Conservation (phyloP, 2,329 filamentous ascomycete genomes). For the Fusarium odoratissimum region DNA sequence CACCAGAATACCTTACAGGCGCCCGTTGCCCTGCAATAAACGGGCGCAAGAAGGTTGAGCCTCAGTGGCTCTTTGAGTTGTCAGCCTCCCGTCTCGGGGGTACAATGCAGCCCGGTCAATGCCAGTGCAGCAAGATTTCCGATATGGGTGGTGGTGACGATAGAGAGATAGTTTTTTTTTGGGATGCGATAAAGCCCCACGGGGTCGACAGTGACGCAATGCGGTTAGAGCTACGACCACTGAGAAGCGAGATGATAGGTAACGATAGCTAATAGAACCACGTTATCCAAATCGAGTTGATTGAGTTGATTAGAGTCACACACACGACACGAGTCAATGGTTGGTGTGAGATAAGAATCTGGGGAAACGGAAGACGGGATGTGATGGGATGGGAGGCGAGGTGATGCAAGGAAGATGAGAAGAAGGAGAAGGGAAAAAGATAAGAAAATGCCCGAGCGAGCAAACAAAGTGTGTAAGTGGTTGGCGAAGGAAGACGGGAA, state of each 20-base stretch:
- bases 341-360: constrained; percentile 48
- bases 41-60: constrained; percentile 43
- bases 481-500: constrained; percentile 22
- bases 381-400: constrained; percentile 17
- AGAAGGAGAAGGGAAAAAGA: constrained; percentile 38
- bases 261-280: constrained; percentile 47
- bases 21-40: constrained; percentile 44
- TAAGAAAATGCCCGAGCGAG: constrained; percentile 36
- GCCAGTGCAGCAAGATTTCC: constrained; percentile 13
- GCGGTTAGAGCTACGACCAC: constrained; percentile 44
- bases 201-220: constrained; percentile 46
- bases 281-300: constrained; percentile 45
- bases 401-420: constrained; percentile 29
- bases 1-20: constrained; percentile 35
- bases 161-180: constrained; percentile 19
- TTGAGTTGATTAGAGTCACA: constrained; percentile 29
- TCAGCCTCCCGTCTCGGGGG: constrained; percentile 24
- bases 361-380: constrained; percentile 43
- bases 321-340: constrained; percentile 34
- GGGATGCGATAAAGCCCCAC: constrained; percentile 40
- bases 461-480: constrained; percentile 43
- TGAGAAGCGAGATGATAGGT: constrained; percentile 39
- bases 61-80: constrained; percentile 39
- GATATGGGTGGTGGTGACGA: constrained; percentile 29
- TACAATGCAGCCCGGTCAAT: constrained; percentile 10